phyloP scores from a whole-genome alignment of 2,329 filamentous ascomycete species.

The Clarireedia monteithiana region DNA sequence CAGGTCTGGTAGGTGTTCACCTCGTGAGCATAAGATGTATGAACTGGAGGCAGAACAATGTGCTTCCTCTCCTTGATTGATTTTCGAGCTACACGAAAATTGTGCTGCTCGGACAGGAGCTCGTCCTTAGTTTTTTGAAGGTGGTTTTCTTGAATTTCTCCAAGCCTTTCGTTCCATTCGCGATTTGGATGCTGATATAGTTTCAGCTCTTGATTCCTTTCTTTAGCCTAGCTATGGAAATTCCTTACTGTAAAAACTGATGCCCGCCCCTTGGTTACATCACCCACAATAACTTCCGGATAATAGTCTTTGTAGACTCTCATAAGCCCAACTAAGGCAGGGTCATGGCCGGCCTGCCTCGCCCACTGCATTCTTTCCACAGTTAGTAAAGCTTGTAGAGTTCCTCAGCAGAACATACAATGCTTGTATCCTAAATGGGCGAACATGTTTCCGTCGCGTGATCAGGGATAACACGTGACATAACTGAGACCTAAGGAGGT shows the following conservation, averaged over 20 bases:
- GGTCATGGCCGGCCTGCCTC: conserved; percentile 61
- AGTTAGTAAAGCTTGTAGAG: conserved; percentile 2
- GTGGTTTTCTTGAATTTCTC: conserved; percentile 55
- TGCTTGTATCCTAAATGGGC: conserved; percentile 73
- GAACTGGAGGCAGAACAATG: conserved; percentile 56
- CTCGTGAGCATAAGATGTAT: conserved; percentile 67
- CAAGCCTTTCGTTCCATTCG: conserved; percentile 64
- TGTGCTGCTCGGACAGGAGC: conserved; percentile 36
- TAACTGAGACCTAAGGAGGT: conserved; percentile 34
- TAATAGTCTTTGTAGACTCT: conserved; percentile 88
- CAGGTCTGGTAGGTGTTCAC: conserved; percentile 31
- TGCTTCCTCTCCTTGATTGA: conserved; percentile 37
- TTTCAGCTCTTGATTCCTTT: background rate
- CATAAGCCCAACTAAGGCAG: conserved; percentile 63
- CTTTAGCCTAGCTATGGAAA: background rate
- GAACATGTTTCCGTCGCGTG: conserved; percentile 74
- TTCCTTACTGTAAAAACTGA: conserved; percentile 49
- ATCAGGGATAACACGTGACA: conserved; percentile 74
- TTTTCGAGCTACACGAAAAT: conserved; percentile 57
- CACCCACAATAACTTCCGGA: conserved; percentile 76
- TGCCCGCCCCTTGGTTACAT: conserved; percentile 51
- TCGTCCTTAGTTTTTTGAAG: conserved; percentile 39
- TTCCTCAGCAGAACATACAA: conserved; percentile 41
- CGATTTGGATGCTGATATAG: conserved; percentile 55
- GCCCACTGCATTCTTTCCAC: conserved; percentile 45